phyloP scores from a whole-genome alignment of 163 green algal genomes.

The Scenedesmus sp. region DNA sequence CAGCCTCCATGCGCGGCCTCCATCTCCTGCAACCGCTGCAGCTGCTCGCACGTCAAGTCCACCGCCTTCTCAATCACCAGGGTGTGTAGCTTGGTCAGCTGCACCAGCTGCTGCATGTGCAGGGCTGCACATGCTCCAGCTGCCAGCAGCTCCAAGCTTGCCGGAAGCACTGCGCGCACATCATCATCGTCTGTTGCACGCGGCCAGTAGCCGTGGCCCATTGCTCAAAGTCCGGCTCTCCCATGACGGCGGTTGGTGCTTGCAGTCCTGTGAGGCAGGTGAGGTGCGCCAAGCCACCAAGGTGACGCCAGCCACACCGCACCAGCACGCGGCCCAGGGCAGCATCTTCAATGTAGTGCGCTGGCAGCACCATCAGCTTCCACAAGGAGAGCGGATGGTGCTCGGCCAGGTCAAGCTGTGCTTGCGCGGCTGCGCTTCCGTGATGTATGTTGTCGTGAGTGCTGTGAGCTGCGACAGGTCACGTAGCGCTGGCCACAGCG shows the following conservation, averaged over 20 bases:
- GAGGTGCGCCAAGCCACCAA: not conserved
- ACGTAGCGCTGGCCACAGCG: not conserved
- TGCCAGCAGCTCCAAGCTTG: not conserved
- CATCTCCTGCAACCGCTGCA: not conserved
- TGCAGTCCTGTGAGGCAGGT: not conserved
- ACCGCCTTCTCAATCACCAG: not conserved
- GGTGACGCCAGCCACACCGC: not conserved
- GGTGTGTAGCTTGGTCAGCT: not conserved
- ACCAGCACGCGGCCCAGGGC: not conserved
- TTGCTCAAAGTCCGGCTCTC: not conserved
- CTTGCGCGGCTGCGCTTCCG: not conserved
- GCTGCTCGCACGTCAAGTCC: not conserved
- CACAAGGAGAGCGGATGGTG: not conserved
- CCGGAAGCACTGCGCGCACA: not conserved
- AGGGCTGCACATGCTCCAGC: not conserved
- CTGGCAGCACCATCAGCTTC: not conserved
- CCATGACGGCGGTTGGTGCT: not conserved
- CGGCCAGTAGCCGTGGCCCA: not conserved
- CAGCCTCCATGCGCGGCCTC: not conserved
- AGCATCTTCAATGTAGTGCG: not conserved
- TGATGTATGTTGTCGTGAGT: not conserved
- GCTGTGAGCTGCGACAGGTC: not conserved
- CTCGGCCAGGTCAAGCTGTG: not conserved
- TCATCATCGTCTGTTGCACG: not conserved
- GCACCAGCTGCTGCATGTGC: not conserved